phyloP scores from a whole-genome alignment of 1,139 yeast genomes.

The Blastobotrys elegans region DNA sequence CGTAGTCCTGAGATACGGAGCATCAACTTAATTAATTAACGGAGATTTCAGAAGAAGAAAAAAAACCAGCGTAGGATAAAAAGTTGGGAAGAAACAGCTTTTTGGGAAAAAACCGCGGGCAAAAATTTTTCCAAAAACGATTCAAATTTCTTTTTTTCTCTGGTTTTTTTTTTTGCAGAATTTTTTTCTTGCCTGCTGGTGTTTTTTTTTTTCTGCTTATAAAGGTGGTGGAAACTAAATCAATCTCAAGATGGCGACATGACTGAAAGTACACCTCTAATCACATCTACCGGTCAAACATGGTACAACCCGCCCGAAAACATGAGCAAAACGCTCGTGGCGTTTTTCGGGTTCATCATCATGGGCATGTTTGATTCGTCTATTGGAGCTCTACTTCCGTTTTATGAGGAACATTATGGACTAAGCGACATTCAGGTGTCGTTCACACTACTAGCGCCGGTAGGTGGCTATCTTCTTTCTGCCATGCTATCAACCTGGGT shows the following conservation, averaged over 20 bases:
- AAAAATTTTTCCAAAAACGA: too few species aligned
- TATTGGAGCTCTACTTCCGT: conserved; percentile 46
- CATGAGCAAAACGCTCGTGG: conserved; percentile 21
- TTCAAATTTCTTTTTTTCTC: too few species aligned
- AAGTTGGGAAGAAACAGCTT: too few species aligned
- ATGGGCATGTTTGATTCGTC: conserved; percentile 44
- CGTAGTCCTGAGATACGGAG: too few species aligned
- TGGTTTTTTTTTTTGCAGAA: too few species aligned
- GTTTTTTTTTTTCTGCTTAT: background rate
- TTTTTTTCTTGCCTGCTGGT: background rate
- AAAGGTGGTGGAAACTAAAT: background rate
- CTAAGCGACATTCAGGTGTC: conserved; percentile 22
- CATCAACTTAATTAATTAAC: too few species aligned
- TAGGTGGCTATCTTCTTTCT: conserved; percentile 34
- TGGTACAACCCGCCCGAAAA: conserved; percentile 23
- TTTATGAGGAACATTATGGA: conserved; percentile 35
- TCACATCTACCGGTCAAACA: conserved; percentile 8
- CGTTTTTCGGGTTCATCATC: conserved; percentile 24
- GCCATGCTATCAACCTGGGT: conserved; percentile 33
- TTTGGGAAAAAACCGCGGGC: background rate
- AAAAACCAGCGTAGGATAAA: too few species aligned
- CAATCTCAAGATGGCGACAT: background rate
- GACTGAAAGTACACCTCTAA: conserved; percentile 2
- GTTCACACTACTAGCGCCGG: conserved; percentile 23
- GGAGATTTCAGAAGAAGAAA: too few species aligned